Evolutionary conservation across 2,329 filamentous ascomycete genomes (phyloP).

Genomic region (Dothiorella sarmentorum): DNA sequence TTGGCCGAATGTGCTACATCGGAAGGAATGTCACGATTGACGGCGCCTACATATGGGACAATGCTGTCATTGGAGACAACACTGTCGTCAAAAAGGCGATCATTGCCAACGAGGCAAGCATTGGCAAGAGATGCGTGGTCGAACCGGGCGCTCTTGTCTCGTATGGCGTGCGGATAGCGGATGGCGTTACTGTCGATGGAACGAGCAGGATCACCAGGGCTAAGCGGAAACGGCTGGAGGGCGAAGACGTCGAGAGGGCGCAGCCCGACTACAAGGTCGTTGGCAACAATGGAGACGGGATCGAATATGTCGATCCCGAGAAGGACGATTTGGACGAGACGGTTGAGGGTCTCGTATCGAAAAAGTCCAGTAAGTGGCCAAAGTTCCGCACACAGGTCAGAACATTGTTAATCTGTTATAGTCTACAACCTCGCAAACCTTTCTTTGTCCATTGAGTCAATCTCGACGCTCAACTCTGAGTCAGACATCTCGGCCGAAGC

Average conservation of each 20-base stretch:
- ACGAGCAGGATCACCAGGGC: conserved; percentile 45
- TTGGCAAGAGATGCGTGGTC: conserved; percentile 70
- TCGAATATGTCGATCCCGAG: conserved; percentile 56
- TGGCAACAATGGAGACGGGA: conserved; percentile 57
- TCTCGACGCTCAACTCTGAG: conserved; percentile 61
- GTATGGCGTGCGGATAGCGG: conserved; percentile 68
- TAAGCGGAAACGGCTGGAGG: conserved; percentile 45
- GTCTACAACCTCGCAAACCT: conserved; percentile 52
- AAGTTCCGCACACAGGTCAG: too few species aligned
- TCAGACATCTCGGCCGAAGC: conserved; percentile 41
- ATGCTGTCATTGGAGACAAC: conserved; percentile 72
- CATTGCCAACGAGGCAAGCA: conserved; percentile 65
- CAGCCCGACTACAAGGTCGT: conserved; percentile 52
- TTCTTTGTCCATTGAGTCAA: conserved; percentile 51
- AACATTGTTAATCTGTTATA: conserved; percentile 16
- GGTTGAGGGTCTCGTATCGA: conserved; percentile 38
- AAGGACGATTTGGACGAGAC: conserved; percentile 62
- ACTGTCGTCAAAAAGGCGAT: conserved; percentile 69
- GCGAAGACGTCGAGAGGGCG: conserved; percentile 35
- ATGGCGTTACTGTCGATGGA: conserved; percentile 50
- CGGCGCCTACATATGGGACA: conserved; percentile 84
- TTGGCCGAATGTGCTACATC: conserved; percentile 82
- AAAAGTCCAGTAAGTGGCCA: conserved; percentile 33
- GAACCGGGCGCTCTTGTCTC: conserved; percentile 74
- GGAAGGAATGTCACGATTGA: conserved; percentile 78